Conservation (phyloP, 164 flowering plant genomes). For the Chloranthus sessilifolius region DNA sequence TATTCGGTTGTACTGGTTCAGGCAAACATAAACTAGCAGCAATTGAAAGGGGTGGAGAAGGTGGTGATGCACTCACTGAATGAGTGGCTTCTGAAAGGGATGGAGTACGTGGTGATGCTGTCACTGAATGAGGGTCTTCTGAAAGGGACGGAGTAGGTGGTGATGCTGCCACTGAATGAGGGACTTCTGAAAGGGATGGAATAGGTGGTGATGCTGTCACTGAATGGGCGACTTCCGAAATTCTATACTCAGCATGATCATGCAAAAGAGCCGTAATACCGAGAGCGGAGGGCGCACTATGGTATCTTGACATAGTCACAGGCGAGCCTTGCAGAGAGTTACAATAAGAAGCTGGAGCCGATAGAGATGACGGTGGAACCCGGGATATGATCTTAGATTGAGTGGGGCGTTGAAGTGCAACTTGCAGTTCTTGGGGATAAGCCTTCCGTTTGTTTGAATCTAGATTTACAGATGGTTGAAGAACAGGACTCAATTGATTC, state of each 20-base stretch:
- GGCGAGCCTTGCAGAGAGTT: slow-evolving; percentile 64
- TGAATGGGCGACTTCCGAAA: slow-evolving; percentile 13
- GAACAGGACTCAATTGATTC: slow-evolving; percentile 7
- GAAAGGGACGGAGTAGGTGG: background rate
- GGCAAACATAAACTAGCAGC: slow-evolving; percentile 10
- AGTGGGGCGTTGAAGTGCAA: slow-evolving; percentile 18
- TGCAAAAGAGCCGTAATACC: slow-evolving; percentile 78
- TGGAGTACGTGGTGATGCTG: slow-evolving; percentile 5
- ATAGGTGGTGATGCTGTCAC: slow-evolving; percentile 6
- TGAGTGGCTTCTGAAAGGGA: background rate
- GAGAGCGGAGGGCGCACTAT: slow-evolving; percentile 64
- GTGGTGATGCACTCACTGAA: slow-evolving; percentile 6
- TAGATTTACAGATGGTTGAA: slow-evolving; percentile 19
- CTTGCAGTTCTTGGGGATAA: slow-evolving; percentile 21
- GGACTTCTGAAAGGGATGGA: background rate
- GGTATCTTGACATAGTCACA: slow-evolving; percentile 48
- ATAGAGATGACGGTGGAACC: slow-evolving; percentile 32
- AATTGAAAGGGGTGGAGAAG: slow-evolving; percentile 5
- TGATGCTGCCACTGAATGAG: slow-evolving; percentile 2
- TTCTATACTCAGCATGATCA: slow-evolving; percentile 23
- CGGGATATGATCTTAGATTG: slow-evolving; percentile 53
- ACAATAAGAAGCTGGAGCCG: slow-evolving; percentile 36
- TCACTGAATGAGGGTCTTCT: background rate
- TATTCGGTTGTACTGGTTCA: slow-evolving; percentile 8
- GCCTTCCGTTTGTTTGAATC: slow-evolving; percentile 19